Percentiles rank a stretch among this genome's conserved stretches.
Evolutionary conservation across 371 early-diverging fungal species (phyloP).

Genomic region (Mortierella sp.): DNA sequence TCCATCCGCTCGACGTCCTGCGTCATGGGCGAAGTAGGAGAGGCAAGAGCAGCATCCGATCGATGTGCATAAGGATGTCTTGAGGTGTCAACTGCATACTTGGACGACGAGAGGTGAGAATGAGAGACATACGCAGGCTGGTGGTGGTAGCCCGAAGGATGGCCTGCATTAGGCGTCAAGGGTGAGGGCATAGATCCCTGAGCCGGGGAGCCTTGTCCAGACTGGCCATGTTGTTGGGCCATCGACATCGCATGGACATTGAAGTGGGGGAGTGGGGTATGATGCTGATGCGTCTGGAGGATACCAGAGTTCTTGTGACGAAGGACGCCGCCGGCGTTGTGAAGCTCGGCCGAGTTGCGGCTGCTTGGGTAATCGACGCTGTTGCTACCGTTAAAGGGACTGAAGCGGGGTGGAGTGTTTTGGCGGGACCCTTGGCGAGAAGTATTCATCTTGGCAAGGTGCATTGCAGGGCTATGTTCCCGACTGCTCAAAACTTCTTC

Average conservation of each 20-base stretch:
- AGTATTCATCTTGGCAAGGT: conserved; percentile 30
- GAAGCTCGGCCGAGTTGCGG: conserved; percentile 30
- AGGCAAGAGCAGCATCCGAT: conserved; percentile 26
- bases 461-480: conserved; percentile 34
- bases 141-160: conserved; percentile 16
- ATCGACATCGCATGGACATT: conserved; percentile 30
- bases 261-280: conserved; percentile 54
- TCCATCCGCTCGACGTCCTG: conserved; percentile 58
- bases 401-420: conserved; percentile 48
- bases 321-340: conserved; percentile 17
- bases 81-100: conserved; percentile 20
- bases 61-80: conserved; percentile 16
- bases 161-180: conserved; percentile 38
- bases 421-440: conserved; percentile 48
- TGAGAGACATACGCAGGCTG: conserved; percentile 18
- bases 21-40: conserved; percentile 52
- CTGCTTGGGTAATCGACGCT: conserved; percentile 31
- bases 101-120: conserved; percentile 15
- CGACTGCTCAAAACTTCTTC: conserved; percentile 28
- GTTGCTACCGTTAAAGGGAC: conserved; percentile 40
- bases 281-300: conserved; percentile 53
- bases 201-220: background rate
- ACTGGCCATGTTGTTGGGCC: conserved; percentile 16
- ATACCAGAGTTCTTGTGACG: conserved; percentile 44
- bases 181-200: conserved; percentile 29